phyloP scores from a whole-genome alignment of 345 rosid species.

The Brassica nigra region DNA sequence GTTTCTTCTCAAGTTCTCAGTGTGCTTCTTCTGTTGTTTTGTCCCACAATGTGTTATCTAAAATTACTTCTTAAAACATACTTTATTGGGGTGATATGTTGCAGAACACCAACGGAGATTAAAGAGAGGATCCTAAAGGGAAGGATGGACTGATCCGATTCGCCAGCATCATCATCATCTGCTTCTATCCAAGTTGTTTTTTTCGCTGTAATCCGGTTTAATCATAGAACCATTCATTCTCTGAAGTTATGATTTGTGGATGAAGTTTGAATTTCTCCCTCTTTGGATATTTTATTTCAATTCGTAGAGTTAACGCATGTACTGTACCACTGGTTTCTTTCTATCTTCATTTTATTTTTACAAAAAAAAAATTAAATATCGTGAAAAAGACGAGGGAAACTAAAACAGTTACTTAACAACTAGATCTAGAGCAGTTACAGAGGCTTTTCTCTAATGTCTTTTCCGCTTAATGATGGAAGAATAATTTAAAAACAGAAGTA shows the following conservation, averaged over 20 bases:
- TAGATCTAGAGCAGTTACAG: conserved; percentile 33
- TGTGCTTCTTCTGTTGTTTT: background rate
- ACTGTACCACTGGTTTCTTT: background rate
- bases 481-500: conserved; percentile 1
- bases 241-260: conserved; percentile 17
- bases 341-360: background rate
- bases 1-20: conserved; percentile 14
- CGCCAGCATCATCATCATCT: background rate
- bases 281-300: conserved; percentile 15
- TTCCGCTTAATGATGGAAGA: background rate
- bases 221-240: conserved; percentile 5
- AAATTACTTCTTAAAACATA: background rate
- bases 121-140: conserved; percentile 90
- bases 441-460: background rate
- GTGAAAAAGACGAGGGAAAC: background rate
- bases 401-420: conserved; percentile 19
- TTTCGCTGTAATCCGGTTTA: conserved; percentile 25
- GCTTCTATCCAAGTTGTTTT: conserved; percentile 19
- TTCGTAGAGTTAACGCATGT: conserved; percentile 19
- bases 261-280: conserved; percentile 19
- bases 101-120: conserved; percentile 85
- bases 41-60: background rate
- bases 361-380: background rate
- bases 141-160: conserved; percentile 75
- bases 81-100: conserved; percentile 20